These are phyloP conservation scores for Vachellia pachyceras DNA, from an alignment of 306 rosid species.

Conservation along the genomic window DNA sequence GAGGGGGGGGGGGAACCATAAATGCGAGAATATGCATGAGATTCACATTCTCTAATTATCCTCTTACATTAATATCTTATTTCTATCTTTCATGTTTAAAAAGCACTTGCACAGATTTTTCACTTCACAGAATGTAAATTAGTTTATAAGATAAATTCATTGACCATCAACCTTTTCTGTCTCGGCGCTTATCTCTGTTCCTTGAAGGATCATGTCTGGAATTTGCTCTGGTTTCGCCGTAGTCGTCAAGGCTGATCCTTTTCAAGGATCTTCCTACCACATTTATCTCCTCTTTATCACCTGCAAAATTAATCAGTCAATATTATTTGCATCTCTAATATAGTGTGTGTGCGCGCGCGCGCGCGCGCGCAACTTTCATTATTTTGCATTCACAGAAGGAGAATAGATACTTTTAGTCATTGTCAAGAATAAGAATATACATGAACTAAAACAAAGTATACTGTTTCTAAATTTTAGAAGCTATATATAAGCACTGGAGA, in stretches of 20 bases:
- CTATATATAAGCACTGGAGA: not conserved
- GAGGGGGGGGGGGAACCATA: not conserved
- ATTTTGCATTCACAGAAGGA: not conserved
- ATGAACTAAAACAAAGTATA: not conserved
- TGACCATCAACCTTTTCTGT: slow-evolving; percentile 13
- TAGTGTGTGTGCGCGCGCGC: no score
- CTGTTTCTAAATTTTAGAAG: not conserved
- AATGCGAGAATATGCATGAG: not conserved
- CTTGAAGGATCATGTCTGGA: slow-evolving; percentile 56
- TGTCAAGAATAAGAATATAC: not conserved
- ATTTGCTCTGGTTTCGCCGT: slow-evolving; percentile 56
- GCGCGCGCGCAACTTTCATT: no score
- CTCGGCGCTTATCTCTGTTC: not conserved
- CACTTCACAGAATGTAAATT: not conserved
- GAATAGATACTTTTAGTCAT: not conserved
- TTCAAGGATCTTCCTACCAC: slow-evolving; percentile 46
- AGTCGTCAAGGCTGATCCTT: slow-evolving; percentile 45
- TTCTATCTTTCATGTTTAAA: not conserved
- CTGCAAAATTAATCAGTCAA: not conserved
- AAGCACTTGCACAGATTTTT: not conserved
- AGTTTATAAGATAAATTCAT: not conserved
- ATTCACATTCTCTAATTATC: not conserved
- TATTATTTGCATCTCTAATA: not conserved
- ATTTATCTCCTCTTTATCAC: slow-evolving; percentile 17
- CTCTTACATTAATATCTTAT: not conserved